These are phyloP conservation scores for Symbiodinium pilosum DNA, from an alignment of 73 alveolate genomes.

Conservation along the genomic window DNA sequence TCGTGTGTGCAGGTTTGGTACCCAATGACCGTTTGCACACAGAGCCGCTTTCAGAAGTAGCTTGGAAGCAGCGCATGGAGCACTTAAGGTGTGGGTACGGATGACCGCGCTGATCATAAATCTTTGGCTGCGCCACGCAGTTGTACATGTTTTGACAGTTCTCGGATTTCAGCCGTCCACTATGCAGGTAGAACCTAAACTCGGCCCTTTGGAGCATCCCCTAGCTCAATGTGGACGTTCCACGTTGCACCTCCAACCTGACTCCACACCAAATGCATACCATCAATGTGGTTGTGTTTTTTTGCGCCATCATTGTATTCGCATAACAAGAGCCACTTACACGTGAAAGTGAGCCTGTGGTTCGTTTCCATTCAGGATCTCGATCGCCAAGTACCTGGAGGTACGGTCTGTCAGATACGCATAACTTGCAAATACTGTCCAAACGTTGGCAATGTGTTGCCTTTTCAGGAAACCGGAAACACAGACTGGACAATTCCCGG, in stretches of 20 bases:
- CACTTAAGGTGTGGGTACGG: no score
- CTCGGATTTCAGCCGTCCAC: no score
- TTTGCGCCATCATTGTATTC: no score
- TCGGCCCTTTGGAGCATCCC: no score
- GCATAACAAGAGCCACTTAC: not conserved
- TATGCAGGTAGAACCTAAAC: no score
- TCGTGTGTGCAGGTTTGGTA: conserved; percentile 63
- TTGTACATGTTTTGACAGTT: no score
- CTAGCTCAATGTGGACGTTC: no score
- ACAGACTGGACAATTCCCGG: conserved; percentile 52
- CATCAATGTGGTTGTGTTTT: no score
- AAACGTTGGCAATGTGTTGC: not conserved
- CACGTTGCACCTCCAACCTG: no score
- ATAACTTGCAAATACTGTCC: not conserved
- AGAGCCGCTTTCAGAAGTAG: conserved; percentile 87
- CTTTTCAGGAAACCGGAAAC: conserved; percentile 78
- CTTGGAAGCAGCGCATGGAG: not conserved
- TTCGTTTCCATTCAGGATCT: conserved; percentile 2
- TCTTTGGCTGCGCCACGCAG: no score
- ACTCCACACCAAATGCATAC: no score
- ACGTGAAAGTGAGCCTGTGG: not conserved
- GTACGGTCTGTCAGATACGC: not conserved
- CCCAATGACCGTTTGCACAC: conserved; percentile 89
- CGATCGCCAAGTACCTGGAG: conserved; percentile 71
- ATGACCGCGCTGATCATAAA: no score